Conservation (phyloP, 768 basidiomycete species). For the Chalciporus chontae region DNA sequence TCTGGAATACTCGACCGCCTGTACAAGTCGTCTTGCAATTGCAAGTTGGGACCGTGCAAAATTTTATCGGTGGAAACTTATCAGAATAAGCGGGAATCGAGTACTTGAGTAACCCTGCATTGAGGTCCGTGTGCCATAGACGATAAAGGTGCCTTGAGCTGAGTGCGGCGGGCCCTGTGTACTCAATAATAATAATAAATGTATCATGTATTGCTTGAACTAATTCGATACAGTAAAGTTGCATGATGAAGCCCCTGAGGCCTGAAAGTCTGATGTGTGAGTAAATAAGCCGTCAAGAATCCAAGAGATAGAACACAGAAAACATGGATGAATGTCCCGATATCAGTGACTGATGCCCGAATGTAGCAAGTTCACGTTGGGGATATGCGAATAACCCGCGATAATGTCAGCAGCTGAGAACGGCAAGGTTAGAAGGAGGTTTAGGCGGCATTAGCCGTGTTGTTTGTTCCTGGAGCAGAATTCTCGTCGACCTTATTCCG, state of each 20-base stretch:
- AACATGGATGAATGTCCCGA: constrained; percentile 4
- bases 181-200: constrained; percentile 1
- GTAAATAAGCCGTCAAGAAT: constrained; percentile 12
- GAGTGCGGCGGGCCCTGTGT: neutral
- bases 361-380: constrained; percentile 1
- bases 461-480: constrained; percentile 21
- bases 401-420: neutral
- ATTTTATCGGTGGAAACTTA: too few relatives aligned
- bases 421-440: neutral
- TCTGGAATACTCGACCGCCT: too few relatives aligned
- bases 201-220: constrained; percentile 2
- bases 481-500: constrained; percentile 41
- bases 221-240: constrained; percentile 8
- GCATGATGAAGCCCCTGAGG: neutral
- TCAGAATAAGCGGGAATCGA: too few relatives aligned
- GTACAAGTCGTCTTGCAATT: too few relatives aligned
- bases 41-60: too few relatives aligned
- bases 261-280: constrained; percentile 5
- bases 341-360: neutral
- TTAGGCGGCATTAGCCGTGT: constrained; percentile 18
- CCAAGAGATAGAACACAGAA: constrained; percentile 2
- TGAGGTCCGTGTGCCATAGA: too few relatives aligned
- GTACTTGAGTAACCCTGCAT: too few relatives aligned
- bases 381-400: constrained; percentile 3
- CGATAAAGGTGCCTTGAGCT: neutral